Base-by-base conservation (phyloP, 1,139 yeast species). In the Pichia sp. region DNA sequence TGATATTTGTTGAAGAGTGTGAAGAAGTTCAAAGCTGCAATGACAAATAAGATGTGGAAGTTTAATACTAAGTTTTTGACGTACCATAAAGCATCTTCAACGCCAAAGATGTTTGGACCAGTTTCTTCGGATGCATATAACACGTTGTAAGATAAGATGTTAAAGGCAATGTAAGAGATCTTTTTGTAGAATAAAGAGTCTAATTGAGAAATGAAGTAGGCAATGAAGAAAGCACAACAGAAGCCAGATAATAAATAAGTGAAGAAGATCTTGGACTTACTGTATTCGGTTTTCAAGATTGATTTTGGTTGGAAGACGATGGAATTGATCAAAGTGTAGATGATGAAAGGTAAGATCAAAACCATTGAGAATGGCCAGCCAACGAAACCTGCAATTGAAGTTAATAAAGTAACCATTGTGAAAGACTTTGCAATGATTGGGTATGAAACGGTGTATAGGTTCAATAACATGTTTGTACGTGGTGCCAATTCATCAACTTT, bases 291-390 rank as follows among this genome's bases (percentile, higher is more conserved):
- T 36, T 56, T 51, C 3, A 59, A 41, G 2, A 54, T 44, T 18
- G 54, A 45, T 19, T 44, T 44, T 19, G 55, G 54, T 11, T 42
- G 27, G n/a, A 37, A 32, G 4, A 32, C 21, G 1, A 51, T 5
- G 14, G 54, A 39, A 11, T 32, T 40, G 10, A 50, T 2, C 3
- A 48, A n/a, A 10, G 70, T 61, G 54, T 68, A 71, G 0, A 71
- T 2, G 2, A 79, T 75, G 53, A 83, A 71, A 0, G 96, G 94
- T 4, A 77, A 53, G 2, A 83, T 82, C 47, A 89, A 67, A 0
- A 79, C 82, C 50, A 87, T 67, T 0, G 85, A 80, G 67, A 91
- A 91, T 1, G 98, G 97, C 98, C 98, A 91, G 1, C 98, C 97
- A 32, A 85, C 55, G 1, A 91, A 61, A 0, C 94, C 94, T 7